Conservation (phyloP, 2,329 filamentous ascomycete genomes). For the Fusarium caatingaense region DNA sequence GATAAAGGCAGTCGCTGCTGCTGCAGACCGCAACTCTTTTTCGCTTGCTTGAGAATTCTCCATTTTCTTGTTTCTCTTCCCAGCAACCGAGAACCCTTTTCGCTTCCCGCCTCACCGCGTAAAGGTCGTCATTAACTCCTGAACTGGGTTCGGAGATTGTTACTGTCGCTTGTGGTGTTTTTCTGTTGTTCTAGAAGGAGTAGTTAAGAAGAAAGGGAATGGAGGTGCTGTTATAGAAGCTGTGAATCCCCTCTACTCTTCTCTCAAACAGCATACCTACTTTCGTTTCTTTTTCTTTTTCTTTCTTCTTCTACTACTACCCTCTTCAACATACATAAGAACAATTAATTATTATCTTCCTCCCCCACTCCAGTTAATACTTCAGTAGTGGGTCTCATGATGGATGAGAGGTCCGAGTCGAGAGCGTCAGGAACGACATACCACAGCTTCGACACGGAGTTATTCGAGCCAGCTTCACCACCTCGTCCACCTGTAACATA, state of each 20-base stretch:
- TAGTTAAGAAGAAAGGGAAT: conserved; percentile 20
- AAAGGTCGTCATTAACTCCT: conserved; percentile 1
- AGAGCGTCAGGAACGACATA: conserved; percentile 63
- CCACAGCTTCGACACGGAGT: conserved; percentile 65
- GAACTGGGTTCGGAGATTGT: conserved; percentile 41
- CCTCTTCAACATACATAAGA: neutral
- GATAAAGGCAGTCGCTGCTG: neutral
- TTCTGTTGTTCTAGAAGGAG: neutral
- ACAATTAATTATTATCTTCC: neutral
- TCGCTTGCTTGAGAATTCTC: neutral
- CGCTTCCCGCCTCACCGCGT: conserved; percentile 42
- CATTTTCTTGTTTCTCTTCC: conserved; percentile 30
- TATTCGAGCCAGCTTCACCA: conserved; percentile 56
- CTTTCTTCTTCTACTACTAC: neutral
- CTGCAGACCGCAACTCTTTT: conserved; percentile 47
- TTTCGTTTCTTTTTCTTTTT: neutral
- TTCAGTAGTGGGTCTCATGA: conserved; percentile 26
- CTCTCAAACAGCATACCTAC: conserved; percentile 12
- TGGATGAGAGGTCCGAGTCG: conserved; percentile 54
- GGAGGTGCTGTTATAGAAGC: conserved; percentile 23
- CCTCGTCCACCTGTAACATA: conserved; percentile 43
- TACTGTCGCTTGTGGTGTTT: conserved; percentile 19
- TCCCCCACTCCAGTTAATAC: conserved; percentile 1
- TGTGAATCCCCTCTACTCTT: conserved; percentile 27
- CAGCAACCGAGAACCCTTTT: conserved; percentile 24